Conservation (phyloP, 192 early-diverging fungal genomes). For the Entomortierella lignicola region DNA sequence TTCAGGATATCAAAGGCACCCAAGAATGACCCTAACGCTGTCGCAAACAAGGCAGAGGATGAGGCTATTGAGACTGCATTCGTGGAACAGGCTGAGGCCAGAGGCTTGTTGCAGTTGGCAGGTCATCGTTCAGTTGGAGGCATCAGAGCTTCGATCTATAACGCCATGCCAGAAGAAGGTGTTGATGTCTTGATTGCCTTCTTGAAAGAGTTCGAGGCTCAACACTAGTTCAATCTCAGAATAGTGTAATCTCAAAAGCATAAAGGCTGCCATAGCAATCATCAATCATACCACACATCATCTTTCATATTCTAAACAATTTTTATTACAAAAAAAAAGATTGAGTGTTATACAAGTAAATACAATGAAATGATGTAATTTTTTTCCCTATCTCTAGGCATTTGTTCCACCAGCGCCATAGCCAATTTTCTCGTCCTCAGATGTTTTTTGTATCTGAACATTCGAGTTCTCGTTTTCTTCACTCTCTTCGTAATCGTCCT, state of each 20-base stretch:
- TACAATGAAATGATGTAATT: no score
- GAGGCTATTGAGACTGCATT: constrained; percentile 86
- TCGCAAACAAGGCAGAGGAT: constrained; percentile 22
- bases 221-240: constrained; percentile 47
- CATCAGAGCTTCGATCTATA: constrained; percentile 93
- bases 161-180: constrained; percentile 89
- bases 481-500: constrained; percentile 10
- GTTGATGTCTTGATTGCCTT: constrained; percentile 82
- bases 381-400: no score
- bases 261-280: no score
- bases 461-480: constrained; percentile 3
- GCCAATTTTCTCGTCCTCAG: neutral
- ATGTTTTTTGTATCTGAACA: neutral
- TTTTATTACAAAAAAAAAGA: no score
- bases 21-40: constrained; percentile 23
- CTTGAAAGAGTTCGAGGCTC: constrained; percentile 84
- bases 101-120: constrained; percentile 88
- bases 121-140: constrained; percentile 97
- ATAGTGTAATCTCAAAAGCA: no score
- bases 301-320: no score
- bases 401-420: neutral
- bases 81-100: constrained; percentile 79
- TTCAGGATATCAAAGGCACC: constrained; percentile 72
- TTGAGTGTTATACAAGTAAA: no score
- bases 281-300: no score